Evolutionary conservation across 139 green algal genomes (phyloP), one percentile per base, ranked within the genome.

Genomic region (Closterium sp.): DNA sequence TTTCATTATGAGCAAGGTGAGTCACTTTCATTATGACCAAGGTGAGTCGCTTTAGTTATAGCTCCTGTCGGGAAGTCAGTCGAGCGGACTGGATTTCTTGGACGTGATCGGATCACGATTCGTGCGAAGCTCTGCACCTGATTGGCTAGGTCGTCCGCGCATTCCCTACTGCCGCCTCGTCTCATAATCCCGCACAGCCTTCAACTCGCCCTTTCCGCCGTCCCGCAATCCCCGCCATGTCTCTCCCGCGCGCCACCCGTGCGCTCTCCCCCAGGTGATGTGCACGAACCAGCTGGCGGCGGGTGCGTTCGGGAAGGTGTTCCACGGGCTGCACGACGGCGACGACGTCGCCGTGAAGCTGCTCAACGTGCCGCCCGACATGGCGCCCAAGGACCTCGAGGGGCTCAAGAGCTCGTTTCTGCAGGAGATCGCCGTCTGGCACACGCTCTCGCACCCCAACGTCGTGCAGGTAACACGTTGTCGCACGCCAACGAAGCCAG

Each of bases 341-440:
- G 30, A 86, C 23, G 90, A 93, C 25, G 90, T 93, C 16, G 90
- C 90, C 31, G 85, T 93, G 85, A 93, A 93, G 85, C 55, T 93
- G 33, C 38, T 89, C 8, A 90, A 93, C 33, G 25, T 93, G 33
- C 90, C 90, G 30, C 9, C n/a, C 0, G 84, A 85, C 64, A 43
- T 90, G 25, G 66, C 33, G 23, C 0, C n/a, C 55, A 69, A 76
- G 85, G 85, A 93, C 4, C 16, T 86, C 31, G 85, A 86, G 25
- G 84, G 28, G 25, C 36, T 90, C 7, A 55, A 86, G 34, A 43
- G 69, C 31, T 25, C 9, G 19, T 93, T 93, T 34, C 30, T 86
- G 85, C 90, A 93, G 90, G 90, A 93, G 90, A 69, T 93, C 2
- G n/a, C 34, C 25, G 90, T 93, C 9, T 93, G 90, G 90, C 69